Conservation (phyloP, 345 rosid genomes). For the Citrus sinensis region DVS_A1.0 CM039163.1:18516501-18517000, state of each 20-base stretch:
- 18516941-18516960: background rate
- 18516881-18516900: too few species aligned
- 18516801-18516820: background rate
- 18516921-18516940: background rate
- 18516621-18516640: constrained; percentile 63
- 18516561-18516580: constrained; percentile 33
- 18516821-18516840: background rate
- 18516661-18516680: constrained; percentile 73
- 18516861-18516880: too few species aligned
- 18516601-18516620: constrained; percentile 46
- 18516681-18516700: constrained; percentile 84
- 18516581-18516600: constrained; percentile 71
- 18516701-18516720: constrained; percentile 74
- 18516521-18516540: constrained; percentile 58
- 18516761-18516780: background rate
- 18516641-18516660: constrained; percentile 61
- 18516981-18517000: background rate
- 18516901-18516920: too few species aligned
- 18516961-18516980: background rate
- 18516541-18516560: constrained; percentile 17
- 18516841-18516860: too few species aligned
- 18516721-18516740: constrained; percentile 56
- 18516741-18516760: constrained; percentile 55
- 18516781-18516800: background rate
- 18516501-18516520: constrained; percentile 80